Base-by-base conservation (phyloP, 148 eudicot species). In the Fagopyrum homotropicum region DNA sequence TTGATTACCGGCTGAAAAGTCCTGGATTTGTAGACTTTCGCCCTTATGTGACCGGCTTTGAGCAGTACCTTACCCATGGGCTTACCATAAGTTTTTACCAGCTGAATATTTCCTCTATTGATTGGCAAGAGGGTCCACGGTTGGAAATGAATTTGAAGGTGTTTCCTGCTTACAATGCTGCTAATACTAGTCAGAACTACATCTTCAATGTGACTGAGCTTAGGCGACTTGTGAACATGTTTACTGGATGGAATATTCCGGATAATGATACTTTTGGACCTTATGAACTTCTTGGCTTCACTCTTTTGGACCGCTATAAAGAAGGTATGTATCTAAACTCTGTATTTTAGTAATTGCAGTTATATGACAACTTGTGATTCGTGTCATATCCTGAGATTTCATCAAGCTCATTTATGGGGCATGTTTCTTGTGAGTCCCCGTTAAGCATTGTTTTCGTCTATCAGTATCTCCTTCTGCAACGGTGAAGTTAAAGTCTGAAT, bases 251-350 rank as follows among this genome's bases (percentile, higher is more conserved):
- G 95, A 50, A 78, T 1, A 89, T 93, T 76, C 82, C 83, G 75
- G 84, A 80, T 47, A 86, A 48, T 73, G 90, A 93, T 79, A 81
- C 87, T 8, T 93, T 93, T 82, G 98, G 98, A 75, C 98, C 98
- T 15, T 91, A 93, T 83, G 98, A 93, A 74, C 97, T 91, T 80
- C 91, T 91, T 82, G 90, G 88, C 83, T 91, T 91, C 80, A 91
- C 90, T 73, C 95, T 91, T 57, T 74, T 84, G 71, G 98, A 91
- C 77, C 97, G 93, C 63, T 91, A 93, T 75, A 40, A 84, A 63
- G 54, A 82, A 49, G 80, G 98, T 93, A 85, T 77, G 86, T 75
- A 51, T 75, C 57, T 78, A 45, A 69, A 45, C 74, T 40, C 47
- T 4, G 10, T 45, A 57, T 66, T 64, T 8, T 14, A 35, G 47